Evolutionary conservation across 164 flowering plant species (phyloP), one percentile per base, ranked within the genome.

Genomic region (Kalanchoe fedtschenkoi): DNA sequence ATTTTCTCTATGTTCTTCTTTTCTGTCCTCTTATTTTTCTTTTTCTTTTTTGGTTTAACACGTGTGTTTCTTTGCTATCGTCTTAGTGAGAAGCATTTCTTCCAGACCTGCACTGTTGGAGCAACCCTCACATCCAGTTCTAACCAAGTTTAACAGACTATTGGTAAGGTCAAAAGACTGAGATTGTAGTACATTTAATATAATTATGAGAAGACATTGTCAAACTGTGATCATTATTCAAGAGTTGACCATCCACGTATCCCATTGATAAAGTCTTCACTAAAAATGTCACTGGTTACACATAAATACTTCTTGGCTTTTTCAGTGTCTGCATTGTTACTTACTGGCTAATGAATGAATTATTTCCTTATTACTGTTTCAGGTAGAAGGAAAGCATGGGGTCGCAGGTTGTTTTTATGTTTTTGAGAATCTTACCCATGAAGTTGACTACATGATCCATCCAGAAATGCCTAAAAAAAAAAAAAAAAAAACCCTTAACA

Each of bases 351-450:
- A 47, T 22, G 22, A 22, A 17, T n/a, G 22, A 21, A 43, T 51
- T 51, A 11, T 3, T 11, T 13, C 32, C 54, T 14, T 5, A 58
- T 58, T 58, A 21, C n/a, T 58, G 38, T 17, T 58, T 15, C 13
- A 58, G 61, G 61, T 58, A 21, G 26, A 86, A 78, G 78, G 77
- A 63, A 78, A 76, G 61, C 76, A 75, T 61, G 77, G 71, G 14
- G 65, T 35, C 34, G 63, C 70, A 63, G 75, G 87, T 13, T 80
- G 83, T 65, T 93, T 83, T 70, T 85, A 86, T 79, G 68, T 93
- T 61, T 79, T 77, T 62, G 88, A 88, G 74, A 84, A 81, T 67
- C 90, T 93, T 29, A 73, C 82, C 68, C 88, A 79, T 46, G 60
- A 69, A 46, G 68, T 68, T 63, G 85, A 81, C 53, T 67, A 77